Conservation (phyloP, 176 grass and related monocot genomes). For the Themeda triandra region DNA sequence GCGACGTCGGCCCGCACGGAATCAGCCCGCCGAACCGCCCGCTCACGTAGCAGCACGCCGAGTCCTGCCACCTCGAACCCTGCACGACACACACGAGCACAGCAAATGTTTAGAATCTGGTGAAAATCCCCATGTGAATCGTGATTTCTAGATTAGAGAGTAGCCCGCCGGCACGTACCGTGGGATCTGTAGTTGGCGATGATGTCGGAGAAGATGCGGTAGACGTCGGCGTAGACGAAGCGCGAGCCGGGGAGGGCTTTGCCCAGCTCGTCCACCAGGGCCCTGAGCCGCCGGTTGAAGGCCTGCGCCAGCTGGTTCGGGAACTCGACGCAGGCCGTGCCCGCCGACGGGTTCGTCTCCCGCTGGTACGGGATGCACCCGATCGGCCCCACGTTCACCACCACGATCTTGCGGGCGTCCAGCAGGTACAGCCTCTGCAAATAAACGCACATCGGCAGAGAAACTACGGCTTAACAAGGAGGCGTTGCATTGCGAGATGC, state of each 20-base stretch:
- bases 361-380: slow-evolving; percentile 83
- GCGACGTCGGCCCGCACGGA: slow-evolving; percentile 63
- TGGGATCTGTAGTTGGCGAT: slow-evolving; percentile 54
- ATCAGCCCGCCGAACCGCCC: slow-evolving; percentile 64
- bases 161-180: slow-evolving; percentile 30
- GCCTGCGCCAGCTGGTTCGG: slow-evolving; percentile 61
- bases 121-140: neutral
- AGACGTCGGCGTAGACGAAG: slow-evolving; percentile 78
- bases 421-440: slow-evolving; percentile 68
- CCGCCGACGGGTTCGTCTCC: slow-evolving; percentile 48
- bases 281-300: slow-evolving; percentile 64
- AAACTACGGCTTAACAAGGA: neutral
- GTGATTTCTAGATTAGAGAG: too few relatives aligned
- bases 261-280: slow-evolving; percentile 49
- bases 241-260: slow-evolving; percentile 48
- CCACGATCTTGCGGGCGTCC: slow-evolving; percentile 78
- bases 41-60: slow-evolving; percentile 59
- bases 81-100: neutral
- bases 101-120: neutral
- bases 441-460: neutral
- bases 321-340: slow-evolving; percentile 44
- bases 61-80: slow-evolving; percentile 73
- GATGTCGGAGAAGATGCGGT: slow-evolving; percentile 61
- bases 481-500: neutral
- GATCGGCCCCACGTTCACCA: slow-evolving; percentile 73